phyloP scores from a whole-genome alignment of 2,329 filamentous ascomycete genomes.

The Aspergillus arachidicola region DNA sequence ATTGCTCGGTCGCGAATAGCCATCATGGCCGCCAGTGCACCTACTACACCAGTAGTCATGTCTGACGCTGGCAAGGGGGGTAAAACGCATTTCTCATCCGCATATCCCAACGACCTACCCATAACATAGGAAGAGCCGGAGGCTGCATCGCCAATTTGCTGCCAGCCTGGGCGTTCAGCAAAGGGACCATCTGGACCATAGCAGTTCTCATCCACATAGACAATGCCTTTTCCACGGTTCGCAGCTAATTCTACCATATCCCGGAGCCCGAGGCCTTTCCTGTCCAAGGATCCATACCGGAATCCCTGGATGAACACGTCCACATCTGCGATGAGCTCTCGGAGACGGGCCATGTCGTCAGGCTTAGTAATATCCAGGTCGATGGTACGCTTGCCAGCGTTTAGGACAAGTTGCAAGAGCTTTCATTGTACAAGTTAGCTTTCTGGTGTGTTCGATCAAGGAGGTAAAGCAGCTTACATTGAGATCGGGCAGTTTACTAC shows the following conservation, averaged over 20 bases:
- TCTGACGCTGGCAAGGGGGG: constrained; percentile 26
- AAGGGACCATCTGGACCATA: constrained; percentile 54
- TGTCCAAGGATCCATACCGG: constrained; percentile 46
- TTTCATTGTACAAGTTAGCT: not conserved
- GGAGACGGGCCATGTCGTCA: constrained; percentile 43
- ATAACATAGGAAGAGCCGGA: constrained; percentile 42
- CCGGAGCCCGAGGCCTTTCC: constrained; percentile 36
- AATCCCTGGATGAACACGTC: constrained; percentile 61
- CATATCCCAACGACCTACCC: constrained; percentile 35
- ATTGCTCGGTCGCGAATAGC: constrained; percentile 21
- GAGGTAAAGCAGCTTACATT: constrained; percentile 22
- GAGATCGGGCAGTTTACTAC: constrained; percentile 41
- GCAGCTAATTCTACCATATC: constrained; percentile 45
- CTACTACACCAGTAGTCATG: constrained; percentile 27
- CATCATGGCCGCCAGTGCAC: constrained; percentile 20
- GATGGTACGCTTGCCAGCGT: constrained; percentile 28
- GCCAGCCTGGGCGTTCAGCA: constrained; percentile 52
- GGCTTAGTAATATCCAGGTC: constrained; percentile 51
- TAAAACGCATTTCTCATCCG: constrained; percentile 21
- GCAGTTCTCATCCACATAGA: constrained; percentile 56
- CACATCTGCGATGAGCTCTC: constrained; percentile 49
- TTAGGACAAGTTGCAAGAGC: constrained; percentile 26
- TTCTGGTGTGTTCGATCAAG: not conserved
- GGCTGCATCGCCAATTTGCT: constrained; percentile 53
- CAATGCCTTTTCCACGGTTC: constrained; percentile 46